These are phyloP conservation scores for Suillus fuscotomentosus DNA, from an alignment of 768 basidiomycete genomes.

Conservation along the genomic window DNA sequence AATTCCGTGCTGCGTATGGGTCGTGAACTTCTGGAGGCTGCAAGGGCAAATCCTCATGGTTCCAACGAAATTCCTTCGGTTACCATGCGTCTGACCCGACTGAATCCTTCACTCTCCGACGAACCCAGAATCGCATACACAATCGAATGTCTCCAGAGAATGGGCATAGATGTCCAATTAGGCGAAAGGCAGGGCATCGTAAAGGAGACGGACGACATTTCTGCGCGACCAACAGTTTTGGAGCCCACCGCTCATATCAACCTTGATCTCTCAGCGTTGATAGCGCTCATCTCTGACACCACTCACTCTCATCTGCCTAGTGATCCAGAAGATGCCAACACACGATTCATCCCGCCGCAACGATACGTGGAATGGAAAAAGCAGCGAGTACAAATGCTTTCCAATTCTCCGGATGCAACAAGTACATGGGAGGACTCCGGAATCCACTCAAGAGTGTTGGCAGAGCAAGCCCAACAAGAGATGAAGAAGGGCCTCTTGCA, in stretches of 20 bases:
- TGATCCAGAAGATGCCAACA: conserved; percentile 53
- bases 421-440: conserved; percentile 31
- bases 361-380: conserved; percentile 63
- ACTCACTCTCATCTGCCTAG: conserved; percentile 69
- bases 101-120: conserved; percentile 43
- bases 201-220: conserved; percentile 16
- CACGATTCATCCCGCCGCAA: conserved; percentile 60
- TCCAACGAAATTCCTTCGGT: conserved; percentile 42
- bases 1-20: conserved; percentile 76
- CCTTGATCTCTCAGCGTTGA: conserved; percentile 80
- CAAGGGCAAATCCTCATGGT: conserved; percentile 46
- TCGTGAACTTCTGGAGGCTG: conserved; percentile 62
- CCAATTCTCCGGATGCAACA: neutral
- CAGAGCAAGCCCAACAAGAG: conserved; percentile 73
- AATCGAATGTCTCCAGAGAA: conserved; percentile 47
- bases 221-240: conserved; percentile 17
- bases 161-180: conserved; percentile 68
- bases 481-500: conserved; percentile 61
- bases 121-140: conserved; percentile 65
- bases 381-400: conserved; percentile 17
- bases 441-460: conserved; percentile 68
- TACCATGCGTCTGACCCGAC: conserved; percentile 67
- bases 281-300: conserved; percentile 82
- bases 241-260: conserved; percentile 64
- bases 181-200: conserved; percentile 47